Evolutionary conservation across 192 early-diverging fungal species (phyloP).

Genomic region (Backusella circina): DNA sequence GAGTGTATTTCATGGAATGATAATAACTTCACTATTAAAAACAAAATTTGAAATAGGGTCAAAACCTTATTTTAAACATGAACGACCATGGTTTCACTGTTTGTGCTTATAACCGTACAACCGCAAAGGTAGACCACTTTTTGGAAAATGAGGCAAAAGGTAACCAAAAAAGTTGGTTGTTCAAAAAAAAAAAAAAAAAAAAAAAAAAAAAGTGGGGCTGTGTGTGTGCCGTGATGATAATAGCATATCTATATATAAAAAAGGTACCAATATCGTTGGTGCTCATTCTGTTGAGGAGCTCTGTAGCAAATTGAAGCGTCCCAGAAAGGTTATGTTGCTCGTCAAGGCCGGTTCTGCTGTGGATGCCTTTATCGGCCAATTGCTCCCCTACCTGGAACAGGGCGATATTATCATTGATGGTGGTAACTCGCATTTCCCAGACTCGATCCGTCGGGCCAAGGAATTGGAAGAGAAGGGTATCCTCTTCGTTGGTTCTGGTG

Average conservation of each 20-base stretch:
- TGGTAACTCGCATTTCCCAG: conserved; percentile 98
- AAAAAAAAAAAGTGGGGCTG: background rate
- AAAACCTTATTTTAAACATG: conserved; percentile 99
- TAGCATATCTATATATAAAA: background rate
- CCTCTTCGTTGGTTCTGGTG: conserved; percentile 94
- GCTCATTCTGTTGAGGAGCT: conserved; percentile 94
- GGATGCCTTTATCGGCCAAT: conserved; percentile 91
- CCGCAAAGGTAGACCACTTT: conserved; percentile 91
- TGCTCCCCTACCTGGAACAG: conserved; percentile 82
- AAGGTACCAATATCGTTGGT: conserved; percentile 89
- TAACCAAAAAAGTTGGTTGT: too few relatives aligned
- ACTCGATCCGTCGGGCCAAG: conserved; percentile 87
- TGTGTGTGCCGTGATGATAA: background rate
- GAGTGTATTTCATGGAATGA: background rate
- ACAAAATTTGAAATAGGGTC: conserved; percentile 62
- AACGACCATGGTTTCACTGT: conserved; percentile 94
- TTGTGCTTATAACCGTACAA: conserved; percentile 95
- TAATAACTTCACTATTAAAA: background rate
- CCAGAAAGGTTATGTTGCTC: conserved; percentile 96
- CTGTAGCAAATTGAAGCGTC: conserved; percentile 89
- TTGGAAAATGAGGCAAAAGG: conserved; percentile 96
- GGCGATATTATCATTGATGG: conserved; percentile 98
- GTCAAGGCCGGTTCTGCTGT: conserved; percentile 97
- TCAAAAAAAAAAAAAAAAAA: background rate
- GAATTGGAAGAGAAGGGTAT: conserved; percentile 87